Evolutionary conservation across 1,284 basidiomycete species (phyloP).

Genomic region (Polyporus tsugae): DNA sequence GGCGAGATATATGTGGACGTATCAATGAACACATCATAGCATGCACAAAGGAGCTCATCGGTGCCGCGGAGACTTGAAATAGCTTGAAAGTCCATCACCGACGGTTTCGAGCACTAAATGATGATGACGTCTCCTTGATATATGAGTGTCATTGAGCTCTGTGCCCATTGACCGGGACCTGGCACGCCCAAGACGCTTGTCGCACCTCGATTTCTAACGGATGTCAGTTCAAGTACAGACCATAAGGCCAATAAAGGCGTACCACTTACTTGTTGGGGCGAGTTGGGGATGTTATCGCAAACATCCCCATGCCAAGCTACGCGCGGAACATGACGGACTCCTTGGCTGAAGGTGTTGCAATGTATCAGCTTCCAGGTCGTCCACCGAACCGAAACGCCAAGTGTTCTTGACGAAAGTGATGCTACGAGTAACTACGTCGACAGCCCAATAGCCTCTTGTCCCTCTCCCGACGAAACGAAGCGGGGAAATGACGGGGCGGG

Average conservation of each 20-base stretch:
- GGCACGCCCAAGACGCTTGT: neutral
- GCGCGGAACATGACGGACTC: constrained; percentile 15
- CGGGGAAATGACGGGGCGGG: constrained; percentile 18
- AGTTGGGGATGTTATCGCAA: neutral
- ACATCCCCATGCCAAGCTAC: neutral
- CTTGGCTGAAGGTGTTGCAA: neutral
- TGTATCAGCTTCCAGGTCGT: constrained; percentile 15
- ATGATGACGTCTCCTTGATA: constrained; percentile 9
- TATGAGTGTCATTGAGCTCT: neutral
- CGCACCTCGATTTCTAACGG: neutral
- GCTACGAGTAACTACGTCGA: neutral
- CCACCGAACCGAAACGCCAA: constrained; percentile 12
- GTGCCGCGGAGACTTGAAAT: constrained; percentile 9
- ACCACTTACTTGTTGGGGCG: neutral
- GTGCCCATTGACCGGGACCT: neutral
- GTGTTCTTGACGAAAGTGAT: constrained; percentile 27
- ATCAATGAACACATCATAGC: constrained; percentile 22
- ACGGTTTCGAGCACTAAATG: constrained; percentile 17
- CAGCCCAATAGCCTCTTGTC: constrained; percentile 24
- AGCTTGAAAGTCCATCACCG: constrained; percentile 3
- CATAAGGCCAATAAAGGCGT: too few relatives aligned
- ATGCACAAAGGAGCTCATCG: constrained; percentile 14
- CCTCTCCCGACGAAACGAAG: constrained; percentile 3
- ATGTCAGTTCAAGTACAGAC: too few relatives aligned
- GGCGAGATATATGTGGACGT: too few relatives aligned